Evolutionary conservation across 225 moss, liverwort and hornwort species (phyloP).

Genomic region (Polytrichum formosum): DNA sequence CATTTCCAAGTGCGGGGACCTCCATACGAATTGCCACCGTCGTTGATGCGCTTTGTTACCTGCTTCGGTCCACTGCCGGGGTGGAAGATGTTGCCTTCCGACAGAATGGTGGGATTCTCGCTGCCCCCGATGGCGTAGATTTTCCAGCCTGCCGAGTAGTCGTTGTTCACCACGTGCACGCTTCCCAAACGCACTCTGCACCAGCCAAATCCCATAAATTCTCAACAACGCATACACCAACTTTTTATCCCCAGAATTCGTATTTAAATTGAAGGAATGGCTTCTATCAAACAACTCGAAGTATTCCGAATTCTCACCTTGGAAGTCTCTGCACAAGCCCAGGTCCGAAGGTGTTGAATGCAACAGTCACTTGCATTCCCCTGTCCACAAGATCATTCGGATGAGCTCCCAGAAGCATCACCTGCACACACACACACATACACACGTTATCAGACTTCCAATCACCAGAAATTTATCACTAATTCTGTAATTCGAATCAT

Average conservation of each 20-base stretch:
- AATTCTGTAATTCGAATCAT: background rate
- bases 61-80: slow-evolving; percentile 16
- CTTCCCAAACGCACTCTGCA: slow-evolving; percentile 23
- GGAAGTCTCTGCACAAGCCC: slow-evolving; percentile 37
- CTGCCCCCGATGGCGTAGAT: slow-evolving; percentile 37
- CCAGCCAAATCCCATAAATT: background rate
- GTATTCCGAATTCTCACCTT: slow-evolving; percentile 6
- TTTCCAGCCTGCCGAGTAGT: slow-evolving; percentile 39
- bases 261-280: background rate
- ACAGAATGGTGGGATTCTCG: slow-evolving; percentile 24
- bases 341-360: slow-evolving; percentile 43
- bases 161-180: slow-evolving; percentile 39
- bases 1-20: slow-evolving; percentile 23
- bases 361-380: slow-evolving; percentile 39
- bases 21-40: slow-evolving; percentile 11
- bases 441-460: background rate
- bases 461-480: background rate
- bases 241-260: no score
- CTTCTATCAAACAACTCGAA: background rate
- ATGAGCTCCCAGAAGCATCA: slow-evolving; percentile 55
- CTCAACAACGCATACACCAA: background rate
- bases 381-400: slow-evolving; percentile 33
- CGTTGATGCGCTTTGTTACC: slow-evolving; percentile 29
- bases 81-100: slow-evolving; percentile 22
- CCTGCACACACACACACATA: background rate